A percentile compares a stretch with the other conserved stretches of the same genome.
These are phyloP conservation scores for Ustilago lituana DNA, from an alignment of 1,284 basidiomycete genomes.

Conservation along the genomic window DNA sequence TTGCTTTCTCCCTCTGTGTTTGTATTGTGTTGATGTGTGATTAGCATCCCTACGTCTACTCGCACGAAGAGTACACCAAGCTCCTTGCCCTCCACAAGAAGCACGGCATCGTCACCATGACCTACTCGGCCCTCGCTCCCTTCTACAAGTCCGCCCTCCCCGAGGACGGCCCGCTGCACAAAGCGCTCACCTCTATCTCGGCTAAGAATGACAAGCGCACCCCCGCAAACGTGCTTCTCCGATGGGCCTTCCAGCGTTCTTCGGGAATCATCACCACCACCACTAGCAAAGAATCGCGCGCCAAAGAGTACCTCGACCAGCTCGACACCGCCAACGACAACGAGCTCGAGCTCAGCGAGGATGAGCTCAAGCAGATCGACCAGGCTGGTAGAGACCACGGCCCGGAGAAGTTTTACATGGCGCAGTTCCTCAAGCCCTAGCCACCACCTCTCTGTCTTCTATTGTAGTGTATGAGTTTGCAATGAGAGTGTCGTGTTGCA, in stretches of 20 bases:
- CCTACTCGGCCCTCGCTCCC: slow-evolving; percentile 48
- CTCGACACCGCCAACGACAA: slow-evolving; percentile 38
- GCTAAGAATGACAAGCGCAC: slow-evolving; percentile 35
- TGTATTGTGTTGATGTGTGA: no score
- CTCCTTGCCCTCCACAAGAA: slow-evolving; percentile 43
- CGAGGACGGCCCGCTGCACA: slow-evolving; percentile 32
- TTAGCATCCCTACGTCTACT: slow-evolving; percentile 43
- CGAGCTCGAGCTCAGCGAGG: slow-evolving; percentile 25
- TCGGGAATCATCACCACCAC: slow-evolving; percentile 55
- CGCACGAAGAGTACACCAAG: slow-evolving; percentile 41
- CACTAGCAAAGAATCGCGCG: slow-evolving; percentile 42
- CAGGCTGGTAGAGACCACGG: slow-evolving; percentile 43
- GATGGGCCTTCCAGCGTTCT: slow-evolving; percentile 49
- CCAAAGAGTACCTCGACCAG: slow-evolving; percentile 42
- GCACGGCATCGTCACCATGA: slow-evolving; percentile 51
- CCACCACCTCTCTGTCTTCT: neutral
- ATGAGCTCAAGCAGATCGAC: slow-evolving; percentile 47
- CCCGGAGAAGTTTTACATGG: slow-evolving; percentile 47
- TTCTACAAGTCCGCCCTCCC: slow-evolving; percentile 40
- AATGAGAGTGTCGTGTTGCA: no score
- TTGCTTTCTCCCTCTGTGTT: no score
- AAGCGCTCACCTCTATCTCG: slow-evolving; percentile 40
- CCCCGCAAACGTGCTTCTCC: slow-evolving; percentile 36
- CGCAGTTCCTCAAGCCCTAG: slow-evolving; percentile 29
- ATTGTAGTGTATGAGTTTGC: neutral